Percentiles rank a stretch among this genome's conserved stretches.
Conservation (phyloP, 176 grass and related monocot species). For the Carex parvula region DNA sequence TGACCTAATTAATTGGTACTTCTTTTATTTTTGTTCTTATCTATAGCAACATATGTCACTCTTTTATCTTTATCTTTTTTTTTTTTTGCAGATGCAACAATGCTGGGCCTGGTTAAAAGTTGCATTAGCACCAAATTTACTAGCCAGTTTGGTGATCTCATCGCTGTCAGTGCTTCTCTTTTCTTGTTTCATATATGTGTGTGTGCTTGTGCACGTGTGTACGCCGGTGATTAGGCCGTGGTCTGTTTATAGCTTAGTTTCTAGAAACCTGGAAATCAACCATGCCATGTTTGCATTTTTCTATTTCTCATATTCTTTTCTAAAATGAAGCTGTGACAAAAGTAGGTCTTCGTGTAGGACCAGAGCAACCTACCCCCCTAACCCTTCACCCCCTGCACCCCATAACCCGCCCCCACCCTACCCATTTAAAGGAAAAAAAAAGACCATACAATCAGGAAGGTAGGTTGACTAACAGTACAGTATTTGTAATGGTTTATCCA, state of each 20-base stretch:
- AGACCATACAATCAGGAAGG: not conserved
- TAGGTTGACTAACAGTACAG: not conserved
- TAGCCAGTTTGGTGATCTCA: conserved; percentile 88
- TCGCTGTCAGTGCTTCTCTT: conserved; percentile 62
- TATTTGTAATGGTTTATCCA: not conserved
- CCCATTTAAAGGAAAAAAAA: not conserved
- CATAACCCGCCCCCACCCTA: not conserved
- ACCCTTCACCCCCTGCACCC: not conserved
- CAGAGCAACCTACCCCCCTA: not conserved
- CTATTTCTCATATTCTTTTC: not conserved
- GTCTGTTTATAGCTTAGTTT: not conserved
- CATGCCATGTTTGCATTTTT: not conserved
- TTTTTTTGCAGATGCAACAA: conserved; percentile 37
- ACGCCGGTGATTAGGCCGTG: not conserved
- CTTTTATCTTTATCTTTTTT: not conserved
- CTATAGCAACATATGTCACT: not conserved
- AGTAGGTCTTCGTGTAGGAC: not conserved
- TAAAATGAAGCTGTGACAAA: not conserved
- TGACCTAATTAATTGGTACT: conserved; percentile 11
- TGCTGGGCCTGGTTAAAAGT: conserved; percentile 87
- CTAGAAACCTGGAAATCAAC: not conserved
- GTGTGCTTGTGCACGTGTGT: not conserved
- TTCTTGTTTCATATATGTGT: not conserved
- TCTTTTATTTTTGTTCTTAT: not conserved
- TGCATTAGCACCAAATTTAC: conserved; percentile 99